phyloP scores from a whole-genome alignment of 352 stramenopile species.

The Blastocystis sp. region DNA sequence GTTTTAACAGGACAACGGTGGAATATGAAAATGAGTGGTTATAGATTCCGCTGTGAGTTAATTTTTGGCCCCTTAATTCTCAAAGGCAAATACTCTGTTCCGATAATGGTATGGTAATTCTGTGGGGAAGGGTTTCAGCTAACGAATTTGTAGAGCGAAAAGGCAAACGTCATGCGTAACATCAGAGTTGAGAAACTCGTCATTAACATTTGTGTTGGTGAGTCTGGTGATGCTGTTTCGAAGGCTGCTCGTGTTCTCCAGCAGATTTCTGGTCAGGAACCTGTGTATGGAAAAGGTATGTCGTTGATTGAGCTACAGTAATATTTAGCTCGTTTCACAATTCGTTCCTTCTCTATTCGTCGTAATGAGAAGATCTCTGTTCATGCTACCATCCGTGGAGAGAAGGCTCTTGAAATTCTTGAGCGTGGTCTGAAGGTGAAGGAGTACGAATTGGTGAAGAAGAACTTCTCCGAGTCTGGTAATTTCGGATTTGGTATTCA shows the following conservation, averaged over 20 bases:
- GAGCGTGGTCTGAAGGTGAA: slow-evolving; percentile 99
- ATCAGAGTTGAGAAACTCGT: slow-evolving; percentile 99
- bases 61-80: too few species aligned
- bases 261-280: slow-evolving; percentile 97
- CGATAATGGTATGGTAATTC: too few species aligned
- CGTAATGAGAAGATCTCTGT: slow-evolving; percentile 99
- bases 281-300: slow-evolving; percentile 90
- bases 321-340: slow-evolving; percentile 88
- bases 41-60: too few species aligned
- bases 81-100: too few species aligned
- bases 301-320: not conserved
- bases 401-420: slow-evolving; percentile 97
- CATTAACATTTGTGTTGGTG: slow-evolving; percentile 98
- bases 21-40: too few species aligned
- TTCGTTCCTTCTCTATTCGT: slow-evolving; percentile 96
- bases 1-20: not conserved
- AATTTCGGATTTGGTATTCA: slow-evolving; percentile 79
- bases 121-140: too few species aligned
- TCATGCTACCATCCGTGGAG: slow-evolving; percentile 94
- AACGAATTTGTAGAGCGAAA: slow-evolving; percentile 62
- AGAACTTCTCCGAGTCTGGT: slow-evolving; percentile 95
- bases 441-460: slow-evolving; percentile 97
- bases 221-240: slow-evolving; percentile 97
- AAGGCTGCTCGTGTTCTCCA: slow-evolving; percentile 90
- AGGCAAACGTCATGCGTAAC: slow-evolving; percentile 91